These are phyloP conservation scores for Fusarium vanettenii DNA, from an alignment of 2,329 filamentous ascomycete genomes.

Conservation along the genomic window DNA sequence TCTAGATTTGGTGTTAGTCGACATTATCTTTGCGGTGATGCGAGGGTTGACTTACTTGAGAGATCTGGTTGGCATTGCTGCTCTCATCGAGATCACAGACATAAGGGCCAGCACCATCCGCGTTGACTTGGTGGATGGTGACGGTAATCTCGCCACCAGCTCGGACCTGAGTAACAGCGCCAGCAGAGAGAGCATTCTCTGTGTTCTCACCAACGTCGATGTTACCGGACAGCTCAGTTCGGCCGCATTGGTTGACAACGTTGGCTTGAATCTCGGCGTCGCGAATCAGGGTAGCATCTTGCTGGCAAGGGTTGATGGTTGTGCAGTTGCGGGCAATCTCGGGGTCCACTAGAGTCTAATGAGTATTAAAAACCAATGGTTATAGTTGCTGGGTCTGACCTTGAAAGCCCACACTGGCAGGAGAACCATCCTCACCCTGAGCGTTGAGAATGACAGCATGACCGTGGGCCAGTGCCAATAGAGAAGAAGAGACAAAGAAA, in stretches of 20 bases:
- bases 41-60: slow-evolving; percentile 8
- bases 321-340: slow-evolving; percentile 72
- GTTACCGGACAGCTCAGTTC: slow-evolving; percentile 69
- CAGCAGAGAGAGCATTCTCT: slow-evolving; percentile 60
- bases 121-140: slow-evolving; percentile 76
- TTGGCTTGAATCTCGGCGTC: slow-evolving; percentile 65
- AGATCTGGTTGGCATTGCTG: slow-evolving; percentile 51
- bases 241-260: slow-evolving; percentile 70
- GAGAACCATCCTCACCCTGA: slow-evolving; percentile 59
- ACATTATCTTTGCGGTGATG: rapidly evolving
- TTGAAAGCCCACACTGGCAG: slow-evolving; percentile 61
- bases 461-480: slow-evolving; percentile 36
- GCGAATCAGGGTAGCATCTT: slow-evolving; percentile 72
- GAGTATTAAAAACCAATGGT: neutral
- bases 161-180: slow-evolving; percentile 61
- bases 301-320: slow-evolving; percentile 72
- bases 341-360: slow-evolving; percentile 56
- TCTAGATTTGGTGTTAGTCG: slow-evolving; percentile 20
- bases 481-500: slow-evolving; percentile 24
- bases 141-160: slow-evolving; percentile 61
- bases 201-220: slow-evolving; percentile 71
- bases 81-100: slow-evolving; percentile 64
- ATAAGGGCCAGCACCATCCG: slow-evolving; percentile 72
- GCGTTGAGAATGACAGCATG: slow-evolving; percentile 62
- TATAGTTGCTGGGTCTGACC: slow-evolving; percentile 41